Conservation (phyloP, 495 filamentous ascomycete species). For the Aspergillus kassunensis region DNA sequence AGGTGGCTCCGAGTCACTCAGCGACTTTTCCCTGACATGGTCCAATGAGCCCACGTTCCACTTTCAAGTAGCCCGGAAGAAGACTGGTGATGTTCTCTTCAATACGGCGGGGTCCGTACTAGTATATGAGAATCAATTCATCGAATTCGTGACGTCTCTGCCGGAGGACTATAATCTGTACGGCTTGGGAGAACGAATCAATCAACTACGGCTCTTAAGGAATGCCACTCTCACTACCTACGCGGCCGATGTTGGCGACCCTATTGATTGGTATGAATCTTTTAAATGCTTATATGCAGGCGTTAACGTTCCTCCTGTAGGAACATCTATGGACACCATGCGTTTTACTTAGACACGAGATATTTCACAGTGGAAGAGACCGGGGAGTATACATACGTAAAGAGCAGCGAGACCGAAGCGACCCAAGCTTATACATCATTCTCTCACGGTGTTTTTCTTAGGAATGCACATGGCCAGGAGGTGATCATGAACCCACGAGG, state of each 20-base stretch:
- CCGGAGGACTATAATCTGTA: constrained; percentile 62
- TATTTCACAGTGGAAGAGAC: constrained; percentile 55
- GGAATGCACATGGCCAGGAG: constrained; percentile 73
- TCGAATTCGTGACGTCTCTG: constrained; percentile 55
- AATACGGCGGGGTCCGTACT: constrained; percentile 52
- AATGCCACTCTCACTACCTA: constrained; percentile 64
- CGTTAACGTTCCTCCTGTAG: constrained; percentile 18
- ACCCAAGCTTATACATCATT: constrained; percentile 54
- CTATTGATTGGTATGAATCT: constrained; percentile 47
- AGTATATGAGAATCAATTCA: constrained; percentile 62
- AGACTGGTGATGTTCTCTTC: constrained; percentile 56
- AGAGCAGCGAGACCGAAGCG: constrained; percentile 50
- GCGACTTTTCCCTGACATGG: constrained; percentile 55
- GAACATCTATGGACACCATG: constrained; percentile 59
- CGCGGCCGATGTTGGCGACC: constrained; percentile 63
- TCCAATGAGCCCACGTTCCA: constrained; percentile 57
- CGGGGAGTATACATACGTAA: constrained; percentile 50
- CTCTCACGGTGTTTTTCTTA: constrained; percentile 58
- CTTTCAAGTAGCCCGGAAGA: constrained; percentile 53
- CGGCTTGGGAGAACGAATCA: constrained; percentile 58
- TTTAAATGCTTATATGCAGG: background rate
- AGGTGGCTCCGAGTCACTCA: constrained; percentile 29
- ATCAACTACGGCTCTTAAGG: constrained; percentile 54
- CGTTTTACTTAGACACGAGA: constrained; percentile 62
- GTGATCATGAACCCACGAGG: constrained; percentile 59